These are phyloP conservation scores for Moniliella sp. DNA, from an alignment of 1,284 basidiomycete species.

Conservation along the genomic window DNA sequence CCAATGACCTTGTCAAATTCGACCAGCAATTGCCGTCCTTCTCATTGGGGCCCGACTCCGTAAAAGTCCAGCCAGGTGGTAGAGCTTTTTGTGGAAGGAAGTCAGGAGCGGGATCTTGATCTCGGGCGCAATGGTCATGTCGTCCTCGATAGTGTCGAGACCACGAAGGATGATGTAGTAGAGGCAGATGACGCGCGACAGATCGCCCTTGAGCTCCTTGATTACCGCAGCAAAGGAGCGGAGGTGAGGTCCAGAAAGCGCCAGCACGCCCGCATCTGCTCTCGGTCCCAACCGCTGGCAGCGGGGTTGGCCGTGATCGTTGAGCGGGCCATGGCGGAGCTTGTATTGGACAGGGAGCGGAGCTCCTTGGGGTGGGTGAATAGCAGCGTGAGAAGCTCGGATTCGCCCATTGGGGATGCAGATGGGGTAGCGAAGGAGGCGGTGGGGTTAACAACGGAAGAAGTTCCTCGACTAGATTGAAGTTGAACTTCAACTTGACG, in stretches of 20 bases:
- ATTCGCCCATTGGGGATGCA: slow-evolving; percentile 2
- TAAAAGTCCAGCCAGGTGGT: slow-evolving; percentile 70
- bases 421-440: too few relatives aligned
- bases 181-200: slow-evolving; percentile 67
- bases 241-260: slow-evolving; percentile 63
- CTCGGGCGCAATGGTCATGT: slow-evolving; percentile 77
- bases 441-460: too few relatives aligned
- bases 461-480: too few relatives aligned
- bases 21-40: slow-evolving; percentile 66
- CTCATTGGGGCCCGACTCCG: slow-evolving; percentile 61
- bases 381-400: background rate
- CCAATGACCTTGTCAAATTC: slow-evolving; percentile 66
- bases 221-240: slow-evolving; percentile 80
- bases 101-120: slow-evolving; percentile 69
- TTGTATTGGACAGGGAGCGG: slow-evolving; percentile 34
- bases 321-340: slow-evolving; percentile 36
- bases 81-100: slow-evolving; percentile 58
- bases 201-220: slow-evolving; percentile 83
- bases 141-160: slow-evolving; percentile 89
- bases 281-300: slow-evolving; percentile 24
- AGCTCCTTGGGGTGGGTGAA: slow-evolving; percentile 30
- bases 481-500: too few relatives aligned
- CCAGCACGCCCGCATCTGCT: slow-evolving; percentile 69
- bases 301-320: slow-evolving; percentile 33
- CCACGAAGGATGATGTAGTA: slow-evolving; percentile 86